phyloP scores from a whole-genome alignment of 108 stramenopile genomes.

The Pelagomonas calceolata region DNA sequence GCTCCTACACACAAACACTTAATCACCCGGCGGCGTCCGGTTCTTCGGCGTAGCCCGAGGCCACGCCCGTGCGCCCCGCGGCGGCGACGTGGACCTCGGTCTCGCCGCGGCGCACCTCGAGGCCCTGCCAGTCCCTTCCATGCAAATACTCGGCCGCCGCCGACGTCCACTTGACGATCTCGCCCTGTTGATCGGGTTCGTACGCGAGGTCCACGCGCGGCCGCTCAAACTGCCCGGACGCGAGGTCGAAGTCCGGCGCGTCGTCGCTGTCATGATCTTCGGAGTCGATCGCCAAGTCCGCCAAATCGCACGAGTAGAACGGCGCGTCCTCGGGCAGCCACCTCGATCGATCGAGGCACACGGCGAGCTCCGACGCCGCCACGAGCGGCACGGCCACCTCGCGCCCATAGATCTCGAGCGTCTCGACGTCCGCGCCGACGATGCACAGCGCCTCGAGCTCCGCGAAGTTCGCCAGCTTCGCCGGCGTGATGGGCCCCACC shows the following conservation, averaged over 20 bases:
- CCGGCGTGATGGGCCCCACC: slow-evolving; percentile 25
- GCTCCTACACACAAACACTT: too few relatives aligned
- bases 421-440: slow-evolving; percentile 27
- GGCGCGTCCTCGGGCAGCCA: background rate
- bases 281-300: background rate
- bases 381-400: background rate
- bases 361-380: background rate
- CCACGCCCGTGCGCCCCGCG: background rate
- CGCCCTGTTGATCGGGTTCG: background rate
- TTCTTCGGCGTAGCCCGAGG: background rate
- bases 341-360: background rate
- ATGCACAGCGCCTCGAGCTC: slow-evolving; percentile 32
- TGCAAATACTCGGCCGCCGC: background rate
- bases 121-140: background rate
- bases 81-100: background rate
- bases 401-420: slow-evolving; percentile 2
- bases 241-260: background rate
- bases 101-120: background rate
- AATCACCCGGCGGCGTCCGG: too few relatives aligned
- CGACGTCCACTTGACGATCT: background rate
- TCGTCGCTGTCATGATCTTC: background rate
- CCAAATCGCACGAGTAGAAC: background rate
- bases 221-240: background rate
- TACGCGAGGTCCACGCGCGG: background rate
- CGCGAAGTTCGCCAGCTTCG: slow-evolving; percentile 37